Evolutionary conservation across 139 green algal genomes (phyloP).

Genomic region (Deuterostichococcus epilithicus): DNA sequence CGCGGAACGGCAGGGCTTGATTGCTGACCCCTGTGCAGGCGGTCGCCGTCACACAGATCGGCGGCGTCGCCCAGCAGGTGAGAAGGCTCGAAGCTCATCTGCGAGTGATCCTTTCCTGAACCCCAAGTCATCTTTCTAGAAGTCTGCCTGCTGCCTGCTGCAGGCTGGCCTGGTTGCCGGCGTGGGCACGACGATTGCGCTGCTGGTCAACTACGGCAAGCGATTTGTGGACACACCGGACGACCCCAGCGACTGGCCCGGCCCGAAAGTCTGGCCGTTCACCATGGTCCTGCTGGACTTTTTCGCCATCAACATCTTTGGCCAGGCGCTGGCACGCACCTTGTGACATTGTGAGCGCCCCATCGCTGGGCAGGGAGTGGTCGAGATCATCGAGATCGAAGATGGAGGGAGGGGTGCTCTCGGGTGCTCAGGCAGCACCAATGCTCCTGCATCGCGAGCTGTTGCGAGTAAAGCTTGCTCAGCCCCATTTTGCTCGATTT

Average conservation of each 20-base stretch:
- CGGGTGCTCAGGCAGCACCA: no score
- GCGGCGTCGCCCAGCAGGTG: not conserved
- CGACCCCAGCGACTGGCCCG: conserved; percentile 55
- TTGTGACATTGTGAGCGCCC: not conserved
- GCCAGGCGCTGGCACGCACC: conserved; percentile 35
- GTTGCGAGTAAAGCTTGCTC: no score
- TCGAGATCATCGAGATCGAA: no score
- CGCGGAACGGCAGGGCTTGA: not conserved
- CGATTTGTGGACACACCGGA: conserved; percentile 28
- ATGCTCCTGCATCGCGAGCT: no score
- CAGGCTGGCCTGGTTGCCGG: conserved; percentile 26
- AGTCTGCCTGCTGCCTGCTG: not conserved
- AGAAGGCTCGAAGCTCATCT: not conserved
- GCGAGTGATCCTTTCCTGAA: not conserved
- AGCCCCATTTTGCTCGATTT: no score
- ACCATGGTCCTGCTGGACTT: conserved; percentile 54
- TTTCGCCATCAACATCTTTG: conserved; percentile 53
- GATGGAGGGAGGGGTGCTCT: no score
- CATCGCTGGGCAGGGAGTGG: no score
- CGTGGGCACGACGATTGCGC: conserved; percentile 6
- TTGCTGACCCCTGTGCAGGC: conserved; percentile 5
- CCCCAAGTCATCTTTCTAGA: not conserved
- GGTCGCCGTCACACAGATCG: conserved; percentile 4
- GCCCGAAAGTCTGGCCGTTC: conserved; percentile 53
- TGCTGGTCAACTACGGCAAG: conserved; percentile 29